A percentile compares a stretch with the other conserved stretches of the same genome.
Conservation (phyloP, 805 yeast species). For the Candida michaelii region DNA sequence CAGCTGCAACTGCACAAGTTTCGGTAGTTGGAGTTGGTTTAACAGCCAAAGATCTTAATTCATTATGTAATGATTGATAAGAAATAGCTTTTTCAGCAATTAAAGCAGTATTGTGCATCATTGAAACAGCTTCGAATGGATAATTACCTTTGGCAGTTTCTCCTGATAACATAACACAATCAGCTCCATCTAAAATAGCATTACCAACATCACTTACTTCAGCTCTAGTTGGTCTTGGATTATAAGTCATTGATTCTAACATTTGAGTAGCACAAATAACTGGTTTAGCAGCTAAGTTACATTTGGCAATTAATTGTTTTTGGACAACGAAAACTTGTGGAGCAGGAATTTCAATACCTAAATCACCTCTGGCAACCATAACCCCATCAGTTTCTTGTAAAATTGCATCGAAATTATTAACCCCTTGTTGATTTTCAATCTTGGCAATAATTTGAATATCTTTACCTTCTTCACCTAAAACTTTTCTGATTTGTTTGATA, state of each 20-base stretch:
- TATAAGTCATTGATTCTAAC: conserved; percentile 99
- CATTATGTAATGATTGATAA: conserved; percentile 80
- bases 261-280: conserved; percentile 99
- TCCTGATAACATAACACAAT: conserved; percentile 99
- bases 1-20: conserved; percentile 97
- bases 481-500: conserved; percentile 85
- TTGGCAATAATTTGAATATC: conserved; percentile 95
- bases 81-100: conserved; percentile 97
- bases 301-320: conserved; percentile 98
- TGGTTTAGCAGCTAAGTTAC: conserved; percentile 99
- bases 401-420: conserved; percentile 97
- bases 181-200: conserved; percentile 98
- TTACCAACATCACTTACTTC: conserved; percentile 99
- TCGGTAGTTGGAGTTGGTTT: conserved; percentile 92
- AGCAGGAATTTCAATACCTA: conserved; percentile 99
- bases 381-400: conserved; percentile 96
- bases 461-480: conserved; percentile 95
- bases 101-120: conserved; percentile 97
- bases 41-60: conserved; percentile 78
- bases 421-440: conserved; percentile 99
- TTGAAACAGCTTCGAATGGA: conserved; percentile 95
- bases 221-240: conserved; percentile 99
- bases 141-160: conserved; percentile 99
- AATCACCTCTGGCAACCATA: conserved; percentile 99
- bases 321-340: conserved; percentile 98